Percentiles rank a stretch among this genome's conserved stretches.
Evolutionary conservation across 495 filamentous ascomycete species (phyloP).

Genomic region (Podospora tetraspora): DNA sequence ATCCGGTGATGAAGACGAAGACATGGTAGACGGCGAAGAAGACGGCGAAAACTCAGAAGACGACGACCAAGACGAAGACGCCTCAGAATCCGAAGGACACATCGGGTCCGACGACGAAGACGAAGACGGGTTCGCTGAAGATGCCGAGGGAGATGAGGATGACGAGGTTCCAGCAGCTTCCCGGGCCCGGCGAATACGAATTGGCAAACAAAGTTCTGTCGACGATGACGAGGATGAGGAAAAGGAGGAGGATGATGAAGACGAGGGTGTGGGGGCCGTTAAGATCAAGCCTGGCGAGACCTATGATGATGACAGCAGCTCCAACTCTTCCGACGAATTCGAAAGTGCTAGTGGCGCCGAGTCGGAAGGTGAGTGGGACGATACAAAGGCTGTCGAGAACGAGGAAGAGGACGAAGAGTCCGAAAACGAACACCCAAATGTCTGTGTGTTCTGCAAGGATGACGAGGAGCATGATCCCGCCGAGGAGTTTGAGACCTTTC

Average conservation of each 20-base stretch:
- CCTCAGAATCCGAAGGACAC: conserved; percentile 31
- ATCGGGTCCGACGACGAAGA: conserved; percentile 32
- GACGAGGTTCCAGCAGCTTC: conserved; percentile 13
- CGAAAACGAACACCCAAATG: conserved; percentile 57
- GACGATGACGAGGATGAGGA: conserved; percentile 38
- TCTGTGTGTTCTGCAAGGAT: conserved; percentile 69
- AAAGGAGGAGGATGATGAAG: conserved; percentile 46
- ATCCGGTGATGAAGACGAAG: conserved; percentile 48
- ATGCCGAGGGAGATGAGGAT: conserved; percentile 42
- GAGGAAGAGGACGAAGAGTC: conserved; percentile 59
- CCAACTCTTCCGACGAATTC: conserved; percentile 19
- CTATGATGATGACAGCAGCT: conserved; percentile 34
- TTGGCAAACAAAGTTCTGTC: not conserved
- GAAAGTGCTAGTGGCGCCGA: conserved; percentile 35
- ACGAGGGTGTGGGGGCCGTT: conserved; percentile 69
- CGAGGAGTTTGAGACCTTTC: conserved; percentile 80
- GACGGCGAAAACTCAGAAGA: conserved; percentile 35
- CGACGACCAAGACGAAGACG: conserved; percentile 30
- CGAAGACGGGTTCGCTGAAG: conserved; percentile 34
- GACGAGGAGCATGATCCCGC: conserved; percentile 83
- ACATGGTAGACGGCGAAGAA: conserved; percentile 42
- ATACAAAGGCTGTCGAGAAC: conserved; percentile 51
- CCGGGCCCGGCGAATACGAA: conserved; percentile 34
- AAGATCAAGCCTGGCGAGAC: conserved; percentile 58
- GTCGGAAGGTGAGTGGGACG: conserved; percentile 52